Conservation (phyloP, 2,329 filamentous ascomycete species). For the Alternaria triticimaculans region DNA sequence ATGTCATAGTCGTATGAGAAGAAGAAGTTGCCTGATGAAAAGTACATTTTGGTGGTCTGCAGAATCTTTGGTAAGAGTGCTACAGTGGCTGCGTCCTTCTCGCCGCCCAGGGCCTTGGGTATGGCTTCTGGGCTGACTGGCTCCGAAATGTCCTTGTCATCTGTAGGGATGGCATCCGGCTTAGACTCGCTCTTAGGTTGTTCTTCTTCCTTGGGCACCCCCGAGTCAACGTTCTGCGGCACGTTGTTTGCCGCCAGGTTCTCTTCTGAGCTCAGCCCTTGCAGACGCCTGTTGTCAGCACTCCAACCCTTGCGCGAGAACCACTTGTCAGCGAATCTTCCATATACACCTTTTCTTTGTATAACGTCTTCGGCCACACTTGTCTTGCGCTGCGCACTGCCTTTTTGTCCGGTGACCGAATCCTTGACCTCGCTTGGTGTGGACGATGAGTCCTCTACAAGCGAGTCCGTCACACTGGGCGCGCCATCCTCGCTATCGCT, state of each 20-base stretch:
- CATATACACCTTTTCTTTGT: constrained; percentile 80
- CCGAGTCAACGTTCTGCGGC: constrained; percentile 43
- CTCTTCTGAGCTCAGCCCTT: constrained; percentile 69
- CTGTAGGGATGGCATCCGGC: constrained; percentile 28
- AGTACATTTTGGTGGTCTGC: constrained; percentile 81
- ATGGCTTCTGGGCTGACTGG: constrained; percentile 43
- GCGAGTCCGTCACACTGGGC: constrained; percentile 45
- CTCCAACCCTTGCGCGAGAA: constrained; percentile 86
- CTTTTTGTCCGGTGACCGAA: constrained; percentile 35
- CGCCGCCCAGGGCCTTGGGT: constrained; percentile 42
- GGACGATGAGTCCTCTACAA: constrained; percentile 44
- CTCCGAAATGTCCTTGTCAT: constrained; percentile 25
- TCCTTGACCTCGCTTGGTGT: constrained; percentile 44
- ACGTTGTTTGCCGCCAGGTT: constrained; percentile 49
- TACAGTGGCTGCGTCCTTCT: constrained; percentile 41
- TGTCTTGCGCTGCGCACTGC: constrained; percentile 30
- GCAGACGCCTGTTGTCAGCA: constrained; percentile 70
- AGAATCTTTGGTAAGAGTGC: constrained; percentile 80
- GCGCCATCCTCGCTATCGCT: constrained; percentile 45
- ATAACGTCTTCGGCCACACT: constrained; percentile 91
- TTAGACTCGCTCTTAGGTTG: constrained; percentile 21
- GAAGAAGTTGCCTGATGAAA: constrained; percentile 84
- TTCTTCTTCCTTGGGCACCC: constrained; percentile 32
- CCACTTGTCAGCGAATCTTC: constrained; percentile 88
- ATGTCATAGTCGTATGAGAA: constrained; percentile 96